A percentile compares a stretch with the other conserved stretches of the same genome.
These are phyloP conservation scores for Vigna angularis DNA, from an alignment of 306 rosid species.

Conservation along the genomic window DNA sequence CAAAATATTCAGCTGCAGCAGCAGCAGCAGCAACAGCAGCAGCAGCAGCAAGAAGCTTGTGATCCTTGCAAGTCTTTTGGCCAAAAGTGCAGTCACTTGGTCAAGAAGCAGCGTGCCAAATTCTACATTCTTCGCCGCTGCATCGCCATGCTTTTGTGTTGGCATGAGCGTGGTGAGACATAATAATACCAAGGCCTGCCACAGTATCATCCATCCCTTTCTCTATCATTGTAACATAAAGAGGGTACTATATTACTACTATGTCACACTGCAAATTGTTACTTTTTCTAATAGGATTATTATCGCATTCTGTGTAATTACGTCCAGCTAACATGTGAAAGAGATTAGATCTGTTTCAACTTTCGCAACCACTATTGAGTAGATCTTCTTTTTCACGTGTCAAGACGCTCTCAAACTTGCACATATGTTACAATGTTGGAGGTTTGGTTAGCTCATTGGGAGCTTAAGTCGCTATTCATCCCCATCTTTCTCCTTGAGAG, in stretches of 20 bases:
- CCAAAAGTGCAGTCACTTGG: slow-evolving; percentile 76
- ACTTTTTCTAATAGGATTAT: slow-evolving; percentile 33
- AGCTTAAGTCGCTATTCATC: slow-evolving; percentile 3
- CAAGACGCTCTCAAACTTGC: slow-evolving; percentile 22
- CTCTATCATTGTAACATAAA: slow-evolving; percentile 35
- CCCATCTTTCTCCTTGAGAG: slow-evolving; percentile 23
- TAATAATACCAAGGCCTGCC: neutral
- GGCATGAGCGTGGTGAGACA: slow-evolving; percentile 70
- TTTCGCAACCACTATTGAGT: slow-evolving; percentile 33
- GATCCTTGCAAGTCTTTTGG: slow-evolving; percentile 77
- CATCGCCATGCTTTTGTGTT: slow-evolving; percentile 80
- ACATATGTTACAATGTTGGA: slow-evolving; percentile 9
- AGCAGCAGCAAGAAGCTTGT: slow-evolving; percentile 47
- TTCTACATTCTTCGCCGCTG: slow-evolving; percentile 93
- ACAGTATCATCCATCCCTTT: neutral
- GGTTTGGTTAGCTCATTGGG: slow-evolving; percentile 17
- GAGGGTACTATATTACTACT: slow-evolving; percentile 4
- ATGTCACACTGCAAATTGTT: slow-evolving; percentile 38
- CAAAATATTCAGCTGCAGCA: slow-evolving; percentile 32
- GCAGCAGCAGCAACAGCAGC: slow-evolving; percentile 10
- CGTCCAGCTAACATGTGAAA: slow-evolving; percentile 43
- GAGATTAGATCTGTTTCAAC: slow-evolving; percentile 54
- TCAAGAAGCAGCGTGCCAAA: slow-evolving; percentile 87
- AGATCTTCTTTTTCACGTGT: slow-evolving; percentile 53
- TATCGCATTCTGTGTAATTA: slow-evolving; percentile 35